phyloP scores from a whole-genome alignment of 768 basidiomycete species.

The Auricularia cornea region DNA sequence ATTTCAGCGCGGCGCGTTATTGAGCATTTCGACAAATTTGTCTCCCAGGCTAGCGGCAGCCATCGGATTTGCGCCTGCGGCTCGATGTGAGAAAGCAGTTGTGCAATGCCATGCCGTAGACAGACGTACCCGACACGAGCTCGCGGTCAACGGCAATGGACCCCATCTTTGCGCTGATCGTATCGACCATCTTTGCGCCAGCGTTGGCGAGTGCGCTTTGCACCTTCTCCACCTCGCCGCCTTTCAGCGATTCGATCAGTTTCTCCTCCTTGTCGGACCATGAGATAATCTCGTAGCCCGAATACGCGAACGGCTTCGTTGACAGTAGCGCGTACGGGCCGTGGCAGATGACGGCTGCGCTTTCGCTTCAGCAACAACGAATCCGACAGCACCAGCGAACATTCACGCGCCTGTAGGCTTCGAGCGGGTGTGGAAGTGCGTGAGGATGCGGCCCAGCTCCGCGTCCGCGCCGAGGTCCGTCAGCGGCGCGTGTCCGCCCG shows the following conservation, averaged over 20 bases:
- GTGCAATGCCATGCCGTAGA: too few relatives aligned
- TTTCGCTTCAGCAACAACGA: background rate
- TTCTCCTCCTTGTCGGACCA: conserved; percentile 21
- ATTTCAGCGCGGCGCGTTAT: background rate
- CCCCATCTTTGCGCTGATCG: conserved; percentile 12
- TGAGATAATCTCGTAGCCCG: conserved; percentile 21
- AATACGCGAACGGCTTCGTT: conserved; percentile 21
- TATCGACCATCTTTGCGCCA: conserved; percentile 17
- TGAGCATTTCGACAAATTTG: conserved; percentile 19
- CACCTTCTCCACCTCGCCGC: conserved; percentile 17
- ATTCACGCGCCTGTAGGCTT: conserved; percentile 18
- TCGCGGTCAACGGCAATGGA: conserved; percentile 19
- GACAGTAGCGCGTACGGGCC: conserved; percentile 20
- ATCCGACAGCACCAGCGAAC: too few relatives aligned
- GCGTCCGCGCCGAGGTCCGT: conserved; percentile 17
- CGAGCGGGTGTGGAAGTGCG: conserved; percentile 15
- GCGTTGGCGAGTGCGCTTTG: conserved; percentile 15
- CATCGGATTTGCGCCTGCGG: conserved; percentile 15
- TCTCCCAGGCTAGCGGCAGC: conserved; percentile 15
- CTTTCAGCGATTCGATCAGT: conserved; percentile 17
- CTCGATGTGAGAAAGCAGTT: too few relatives aligned
- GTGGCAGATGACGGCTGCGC: conserved; percentile 14
- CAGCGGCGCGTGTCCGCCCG: conserved; percentile 21
- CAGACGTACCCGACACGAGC: conserved; percentile 15
- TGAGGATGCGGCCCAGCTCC: conserved; percentile 20